Percentiles rank a stretch among this genome's conserved stretches.
Evolutionary conservation across 1,139 yeast genomes (phyloP).

Genomic region (Magnusiomyces sp.): DNA sequence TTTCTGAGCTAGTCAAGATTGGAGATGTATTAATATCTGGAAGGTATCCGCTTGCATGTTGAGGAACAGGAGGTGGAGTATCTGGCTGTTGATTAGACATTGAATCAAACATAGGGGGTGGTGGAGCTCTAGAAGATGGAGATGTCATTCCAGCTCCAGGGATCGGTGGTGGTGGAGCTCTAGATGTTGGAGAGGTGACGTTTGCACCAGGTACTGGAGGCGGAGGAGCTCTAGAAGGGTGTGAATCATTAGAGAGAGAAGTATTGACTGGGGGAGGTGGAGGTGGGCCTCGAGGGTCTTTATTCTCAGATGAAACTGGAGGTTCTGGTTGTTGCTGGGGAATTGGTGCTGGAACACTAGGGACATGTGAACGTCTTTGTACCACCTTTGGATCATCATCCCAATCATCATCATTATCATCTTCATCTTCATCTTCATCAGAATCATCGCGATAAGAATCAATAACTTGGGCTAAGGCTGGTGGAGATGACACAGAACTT

Average conservation of each 20-base stretch:
- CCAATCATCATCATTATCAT: constrained; percentile 4
- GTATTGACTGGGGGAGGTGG: constrained; percentile 13
- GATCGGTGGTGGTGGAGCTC: constrained; percentile 1
- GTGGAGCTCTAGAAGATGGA: neutral
- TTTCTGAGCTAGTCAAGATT: neutral
- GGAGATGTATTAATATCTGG: constrained; percentile 11
- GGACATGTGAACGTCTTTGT: neutral
- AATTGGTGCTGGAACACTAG: neutral
- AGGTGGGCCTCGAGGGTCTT: constrained; percentile 11
- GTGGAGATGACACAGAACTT: neutral
- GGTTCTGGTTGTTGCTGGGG: constrained; percentile 1
- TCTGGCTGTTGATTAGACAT: too few species aligned
- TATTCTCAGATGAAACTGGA: constrained; percentile 1
- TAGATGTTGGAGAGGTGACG: constrained; percentile 1
- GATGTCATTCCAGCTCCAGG: neutral
- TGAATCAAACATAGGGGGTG: neutral
- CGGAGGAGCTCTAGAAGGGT: constrained; percentile 5
- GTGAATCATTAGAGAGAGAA: constrained; percentile 1
- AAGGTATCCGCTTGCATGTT: neutral
- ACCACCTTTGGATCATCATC: constrained; percentile 1
- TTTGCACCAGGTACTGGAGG: constrained; percentile 8
- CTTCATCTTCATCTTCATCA: constrained; percentile 7
- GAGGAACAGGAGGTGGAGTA: too few species aligned
- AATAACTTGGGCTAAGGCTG: constrained; percentile 1
- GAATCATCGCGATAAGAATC: constrained; percentile 7